Conservation (phyloP, 495 filamentous ascomycete genomes). For the Talaromyces wortmannii region DNA sequence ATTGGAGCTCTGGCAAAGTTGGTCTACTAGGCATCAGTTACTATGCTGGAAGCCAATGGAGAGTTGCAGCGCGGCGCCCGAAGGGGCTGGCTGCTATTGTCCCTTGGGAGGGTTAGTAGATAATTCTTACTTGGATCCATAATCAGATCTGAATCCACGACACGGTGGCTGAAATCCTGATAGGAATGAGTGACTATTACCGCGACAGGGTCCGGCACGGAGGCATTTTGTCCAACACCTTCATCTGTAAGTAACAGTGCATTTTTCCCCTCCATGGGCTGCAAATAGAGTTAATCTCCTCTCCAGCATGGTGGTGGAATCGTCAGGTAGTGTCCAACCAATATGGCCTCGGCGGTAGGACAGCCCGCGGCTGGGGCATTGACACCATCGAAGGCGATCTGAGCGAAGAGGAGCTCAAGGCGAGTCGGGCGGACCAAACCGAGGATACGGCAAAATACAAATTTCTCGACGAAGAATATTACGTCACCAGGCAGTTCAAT, state of each 20-base stretch:
- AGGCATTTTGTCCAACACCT: constrained; percentile 56
- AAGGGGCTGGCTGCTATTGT: constrained; percentile 53
- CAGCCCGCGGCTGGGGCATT: constrained; percentile 6
- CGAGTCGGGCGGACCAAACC: constrained; percentile 52
- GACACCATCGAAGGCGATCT: constrained; percentile 53
- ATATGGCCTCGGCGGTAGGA: constrained; percentile 39
- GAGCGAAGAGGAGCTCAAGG: constrained; percentile 28
- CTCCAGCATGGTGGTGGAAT: too few relatives aligned
- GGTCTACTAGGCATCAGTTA: constrained; percentile 55
- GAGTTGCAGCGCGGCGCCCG: constrained; percentile 51
- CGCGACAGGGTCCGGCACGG: constrained; percentile 56
- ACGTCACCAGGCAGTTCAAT: constrained; percentile 49
- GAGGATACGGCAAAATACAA: constrained; percentile 28
- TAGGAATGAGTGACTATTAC: constrained; percentile 62
- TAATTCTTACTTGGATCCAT: too few relatives aligned
- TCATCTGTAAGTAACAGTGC: too few relatives aligned
- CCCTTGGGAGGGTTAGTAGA: constrained; percentile 63
- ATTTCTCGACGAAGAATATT: constrained; percentile 39
- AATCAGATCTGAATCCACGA: too few relatives aligned
- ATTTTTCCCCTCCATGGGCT: constrained; percentile 54
- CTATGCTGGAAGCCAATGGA: constrained; percentile 57
- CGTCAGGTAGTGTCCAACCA: constrained; percentile 54
- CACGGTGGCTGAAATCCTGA: too few relatives aligned
- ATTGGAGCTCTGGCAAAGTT: constrained; percentile 55
- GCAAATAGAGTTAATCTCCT: too few relatives aligned